Evolutionary conservation across 176 grass and related monocot species (phyloP), one percentile per base, ranked within the genome.

Genomic region (Coix lacrymajobi): DNA sequence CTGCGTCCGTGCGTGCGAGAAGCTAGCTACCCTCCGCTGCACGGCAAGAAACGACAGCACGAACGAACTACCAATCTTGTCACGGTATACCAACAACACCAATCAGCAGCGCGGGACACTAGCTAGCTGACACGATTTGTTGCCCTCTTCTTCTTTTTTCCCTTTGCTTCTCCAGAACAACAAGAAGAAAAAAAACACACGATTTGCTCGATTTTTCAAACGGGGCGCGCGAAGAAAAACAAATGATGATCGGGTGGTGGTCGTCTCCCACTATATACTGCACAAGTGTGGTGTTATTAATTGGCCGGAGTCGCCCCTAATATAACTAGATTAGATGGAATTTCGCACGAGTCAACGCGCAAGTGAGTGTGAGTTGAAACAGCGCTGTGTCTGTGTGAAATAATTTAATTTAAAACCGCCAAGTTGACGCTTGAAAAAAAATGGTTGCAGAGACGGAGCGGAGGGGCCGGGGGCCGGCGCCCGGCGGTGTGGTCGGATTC

Each of bases 401-500:
- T 83, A 73, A 63, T 87, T 79, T 75, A 79, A 75, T 87, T 83
- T 52, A 52, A 83, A 83, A 69, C 31, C 51, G 73, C 40, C 79
- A 86, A 90, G 43, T 90, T 86, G 84, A 63, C 38, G n/a, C 45
- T 81, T 73, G 45, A 52, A 56, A 74, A 29, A 73, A 22, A 13
- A 4, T 38, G 44, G 66, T 66, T 73, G 61, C 36, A 66, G 76
- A 48, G 67, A 45, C 14, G 7, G 30, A 14, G 37, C 29, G 7
- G 73, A 22, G 7, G 32, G 16, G 44, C 66, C 25, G 58, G 26
- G 56, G n/a, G n/a, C n/a, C n/a, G n/a, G n/a, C n/a, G n/a, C n/a
- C 64, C 76, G 75, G 36, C 64, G 76, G 75, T 84, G 88, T 70
- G 48, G 68, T 92, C 68, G 70, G 69, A 83, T 79, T 89, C 86